These are phyloP conservation scores for Orychophragmus violaceus DNA, from an alignment of 345 rosid genomes.

Conservation along the genomic window DNA sequence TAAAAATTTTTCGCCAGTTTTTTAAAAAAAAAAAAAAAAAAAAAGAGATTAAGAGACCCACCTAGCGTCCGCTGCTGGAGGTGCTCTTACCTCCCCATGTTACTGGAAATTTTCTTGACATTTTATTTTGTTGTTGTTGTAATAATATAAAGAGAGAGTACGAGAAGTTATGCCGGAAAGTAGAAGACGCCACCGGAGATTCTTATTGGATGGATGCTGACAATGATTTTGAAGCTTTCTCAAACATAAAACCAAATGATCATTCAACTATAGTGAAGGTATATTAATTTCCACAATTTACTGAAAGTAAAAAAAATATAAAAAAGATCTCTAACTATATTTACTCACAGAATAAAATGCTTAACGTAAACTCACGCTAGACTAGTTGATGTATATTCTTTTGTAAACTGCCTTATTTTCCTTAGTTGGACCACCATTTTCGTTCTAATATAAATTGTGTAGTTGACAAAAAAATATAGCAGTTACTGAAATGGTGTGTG, in stretches of 20 bases:
- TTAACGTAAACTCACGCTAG: neutral
- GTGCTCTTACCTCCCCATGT: no score
- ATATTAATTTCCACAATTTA: neutral
- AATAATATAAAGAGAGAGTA: constrained; percentile 38
- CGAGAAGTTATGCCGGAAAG: constrained; percentile 36
- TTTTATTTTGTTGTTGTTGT: neutral
- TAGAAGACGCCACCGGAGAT: constrained; percentile 33
- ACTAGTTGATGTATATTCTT: neutral
- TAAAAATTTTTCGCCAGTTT: no score
- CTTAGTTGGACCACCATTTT: neutral
- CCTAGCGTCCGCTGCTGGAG: no score
- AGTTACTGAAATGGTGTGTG: neutral
- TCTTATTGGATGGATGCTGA: constrained; percentile 14
- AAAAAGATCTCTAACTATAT: neutral
- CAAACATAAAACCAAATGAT: constrained; percentile 31
- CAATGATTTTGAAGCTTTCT: constrained; percentile 40
- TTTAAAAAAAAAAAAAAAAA: no score
- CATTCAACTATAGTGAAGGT: constrained; percentile 64
- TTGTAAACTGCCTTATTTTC: neutral
- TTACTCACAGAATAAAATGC: neutral
- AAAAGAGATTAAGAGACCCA: no score
- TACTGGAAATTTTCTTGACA: neutral
- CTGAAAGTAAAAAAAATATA: neutral
- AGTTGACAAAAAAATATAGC: neutral
- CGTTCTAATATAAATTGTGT: neutral